phyloP scores from a whole-genome alignment of 768 basidiomycete species.

The Brasilioporus rufonigricans region DNA sequence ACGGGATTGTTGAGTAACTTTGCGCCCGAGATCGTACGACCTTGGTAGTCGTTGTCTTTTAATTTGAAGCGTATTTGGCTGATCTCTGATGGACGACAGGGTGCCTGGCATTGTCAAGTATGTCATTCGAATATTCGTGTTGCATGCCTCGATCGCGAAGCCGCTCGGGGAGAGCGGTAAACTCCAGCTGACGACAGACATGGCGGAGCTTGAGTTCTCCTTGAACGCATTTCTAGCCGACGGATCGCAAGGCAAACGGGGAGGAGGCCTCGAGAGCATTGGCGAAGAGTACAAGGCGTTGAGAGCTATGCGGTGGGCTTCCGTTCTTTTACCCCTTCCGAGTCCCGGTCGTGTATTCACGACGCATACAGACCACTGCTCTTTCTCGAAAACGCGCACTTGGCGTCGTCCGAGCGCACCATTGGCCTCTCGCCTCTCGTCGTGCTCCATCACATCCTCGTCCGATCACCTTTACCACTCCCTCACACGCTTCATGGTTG shows the following conservation, averaged over 20 bases:
- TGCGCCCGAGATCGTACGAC: slow-evolving; percentile 65
- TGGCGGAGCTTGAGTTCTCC: slow-evolving; percentile 95
- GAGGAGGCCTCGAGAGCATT: slow-evolving; percentile 66
- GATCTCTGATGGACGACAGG: slow-evolving; percentile 38
- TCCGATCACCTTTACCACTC: slow-evolving; percentile 80
- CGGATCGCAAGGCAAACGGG: slow-evolving; percentile 54
- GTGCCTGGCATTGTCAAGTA: slow-evolving; percentile 66
- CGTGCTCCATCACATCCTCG: slow-evolving; percentile 89
- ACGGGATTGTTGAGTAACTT: slow-evolving; percentile 73
- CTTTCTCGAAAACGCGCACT: slow-evolving; percentile 77
- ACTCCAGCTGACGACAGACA: slow-evolving; percentile 91
- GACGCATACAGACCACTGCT: slow-evolving; percentile 63
- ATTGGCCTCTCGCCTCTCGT: slow-evolving; percentile 80
- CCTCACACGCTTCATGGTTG: slow-evolving; percentile 91
- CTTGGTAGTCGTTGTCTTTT: slow-evolving; percentile 56
- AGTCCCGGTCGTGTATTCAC: neutral
- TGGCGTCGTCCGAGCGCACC: slow-evolving; percentile 67
- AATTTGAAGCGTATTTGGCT: neutral
- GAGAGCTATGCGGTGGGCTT: slow-evolving; percentile 76
- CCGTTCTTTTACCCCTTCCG: neutral
- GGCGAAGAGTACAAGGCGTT: slow-evolving; percentile 87
- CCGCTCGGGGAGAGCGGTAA: slow-evolving; percentile 93
- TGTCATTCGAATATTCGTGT: slow-evolving; percentile 80
- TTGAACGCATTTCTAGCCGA: slow-evolving; percentile 75
- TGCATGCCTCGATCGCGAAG: slow-evolving; percentile 91